phyloP scores from a whole-genome alignment of 179 eudicot species.

The Beta macrorhiza region DNA sequence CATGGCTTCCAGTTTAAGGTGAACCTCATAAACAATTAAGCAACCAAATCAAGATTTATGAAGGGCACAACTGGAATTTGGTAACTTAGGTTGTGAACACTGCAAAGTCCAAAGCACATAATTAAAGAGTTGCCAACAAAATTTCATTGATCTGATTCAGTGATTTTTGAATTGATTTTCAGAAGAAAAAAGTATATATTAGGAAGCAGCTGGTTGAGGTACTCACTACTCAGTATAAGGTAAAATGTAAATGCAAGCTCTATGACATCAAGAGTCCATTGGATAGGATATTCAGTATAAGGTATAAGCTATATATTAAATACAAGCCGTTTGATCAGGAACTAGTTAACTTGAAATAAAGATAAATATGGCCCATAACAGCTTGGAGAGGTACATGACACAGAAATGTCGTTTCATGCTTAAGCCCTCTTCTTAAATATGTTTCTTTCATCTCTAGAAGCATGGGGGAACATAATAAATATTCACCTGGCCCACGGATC shows the following conservation, averaged over 20 bases:
- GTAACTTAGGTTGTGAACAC: background rate
- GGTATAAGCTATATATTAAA: background rate
- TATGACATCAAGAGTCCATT: slow-evolving; percentile 2
- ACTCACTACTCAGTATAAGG: slow-evolving; percentile 1
- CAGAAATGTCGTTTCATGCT: background rate
- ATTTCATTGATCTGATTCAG: too few species aligned
- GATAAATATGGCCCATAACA: background rate
- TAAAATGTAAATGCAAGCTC: background rate
- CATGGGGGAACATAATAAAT: background rate
- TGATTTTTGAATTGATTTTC: too few species aligned
- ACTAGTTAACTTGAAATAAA: background rate
- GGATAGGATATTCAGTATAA: background rate
- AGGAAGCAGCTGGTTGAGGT: slow-evolving; percentile 11
- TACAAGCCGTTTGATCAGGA: background rate
- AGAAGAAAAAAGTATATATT: background rate
- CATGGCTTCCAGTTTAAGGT: slow-evolving; percentile 1
- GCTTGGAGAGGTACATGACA: background rate
- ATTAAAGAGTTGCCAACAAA: too few species aligned
- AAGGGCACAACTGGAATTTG: background rate
- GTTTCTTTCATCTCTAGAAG: background rate
- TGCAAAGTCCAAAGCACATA: background rate
- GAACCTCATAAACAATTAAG: background rate
- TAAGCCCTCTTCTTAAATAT: background rate
- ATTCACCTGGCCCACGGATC: slow-evolving; percentile 99
- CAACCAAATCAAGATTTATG: background rate